These are phyloP conservation scores for Pyrus communis DNA, from an alignment of 306 rosid genomes.

Conservation along the genomic window DNA sequence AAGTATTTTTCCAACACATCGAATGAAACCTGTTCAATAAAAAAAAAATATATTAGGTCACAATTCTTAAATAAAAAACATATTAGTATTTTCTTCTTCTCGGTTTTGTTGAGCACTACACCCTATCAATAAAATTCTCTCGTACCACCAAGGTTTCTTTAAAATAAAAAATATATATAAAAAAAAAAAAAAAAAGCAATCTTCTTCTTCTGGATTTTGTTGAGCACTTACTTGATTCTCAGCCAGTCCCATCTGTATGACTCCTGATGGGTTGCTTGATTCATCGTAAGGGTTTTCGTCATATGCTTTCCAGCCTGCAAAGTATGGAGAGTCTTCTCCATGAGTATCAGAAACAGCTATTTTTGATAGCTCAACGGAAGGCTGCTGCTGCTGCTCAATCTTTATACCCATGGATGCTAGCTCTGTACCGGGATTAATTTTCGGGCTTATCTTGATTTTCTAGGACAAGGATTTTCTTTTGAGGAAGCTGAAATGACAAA, in stretches of 20 bases:
- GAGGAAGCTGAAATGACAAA: neutral
- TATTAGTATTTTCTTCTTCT: no score
- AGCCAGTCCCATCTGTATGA: slow-evolving; percentile 90
- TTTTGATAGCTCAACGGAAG: slow-evolving; percentile 42
- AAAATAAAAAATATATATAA: no score
- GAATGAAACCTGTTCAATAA: slow-evolving; percentile 60
- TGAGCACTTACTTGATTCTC: slow-evolving; percentile 75
- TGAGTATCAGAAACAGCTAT: slow-evolving; percentile 79
- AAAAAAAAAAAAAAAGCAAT: no score
- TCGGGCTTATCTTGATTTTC: slow-evolving; percentile 11
- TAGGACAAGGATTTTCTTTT: neutral
- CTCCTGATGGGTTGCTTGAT: slow-evolving; percentile 56
- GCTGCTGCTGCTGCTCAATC: slow-evolving; percentile 27
- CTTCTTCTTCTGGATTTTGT: no score
- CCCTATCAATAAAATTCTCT: no score
- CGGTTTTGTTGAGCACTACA: no score
- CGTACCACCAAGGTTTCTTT: no score
- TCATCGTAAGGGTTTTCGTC: slow-evolving; percentile 77
- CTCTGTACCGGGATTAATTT: neutral
- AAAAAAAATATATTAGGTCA: neutral
- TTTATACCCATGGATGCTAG: slow-evolving; percentile 47
- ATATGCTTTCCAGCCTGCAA: slow-evolving; percentile 97
- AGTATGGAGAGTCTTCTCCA: slow-evolving; percentile 89
- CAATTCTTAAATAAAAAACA: neutral
- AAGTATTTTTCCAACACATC: slow-evolving; percentile 71